Conservation (phyloP, 2,329 filamentous ascomycete species). For the Diaporthe helianthi region DNA sequence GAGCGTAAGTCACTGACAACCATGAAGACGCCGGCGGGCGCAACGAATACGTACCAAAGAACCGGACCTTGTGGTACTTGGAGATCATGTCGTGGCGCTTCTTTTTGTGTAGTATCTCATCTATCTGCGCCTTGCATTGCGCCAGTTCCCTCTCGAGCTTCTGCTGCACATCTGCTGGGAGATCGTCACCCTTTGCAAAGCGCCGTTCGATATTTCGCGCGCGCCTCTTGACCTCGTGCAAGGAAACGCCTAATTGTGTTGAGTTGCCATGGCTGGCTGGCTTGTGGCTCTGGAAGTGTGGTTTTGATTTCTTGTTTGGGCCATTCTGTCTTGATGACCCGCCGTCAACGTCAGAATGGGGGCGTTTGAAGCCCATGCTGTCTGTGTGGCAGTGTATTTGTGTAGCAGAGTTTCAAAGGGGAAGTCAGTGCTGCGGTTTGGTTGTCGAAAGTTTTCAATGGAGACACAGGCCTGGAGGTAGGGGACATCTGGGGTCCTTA, state of each 20-base stretch:
- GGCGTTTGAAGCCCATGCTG: slow-evolving; percentile 43
- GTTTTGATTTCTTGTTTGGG: slow-evolving; percentile 39
- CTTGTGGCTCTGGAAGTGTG: slow-evolving; percentile 48
- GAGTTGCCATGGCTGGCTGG: slow-evolving; percentile 58
- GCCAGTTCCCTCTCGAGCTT: slow-evolving; percentile 77
- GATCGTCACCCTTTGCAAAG: slow-evolving; percentile 64
- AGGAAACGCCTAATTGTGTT: slow-evolving; percentile 43
- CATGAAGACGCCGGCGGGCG: neutral
- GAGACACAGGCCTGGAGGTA: neutral
- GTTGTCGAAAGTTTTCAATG: slow-evolving; percentile 20
- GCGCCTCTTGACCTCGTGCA: slow-evolving; percentile 67
- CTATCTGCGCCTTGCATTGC: slow-evolving; percentile 70
- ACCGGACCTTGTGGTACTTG: slow-evolving; percentile 84
- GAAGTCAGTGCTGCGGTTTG: neutral
- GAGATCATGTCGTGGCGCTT: slow-evolving; percentile 73
- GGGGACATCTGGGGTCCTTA: slow-evolving; percentile 12
- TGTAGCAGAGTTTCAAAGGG: neutral
- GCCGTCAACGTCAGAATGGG: slow-evolving; percentile 39
- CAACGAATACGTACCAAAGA: slow-evolving; percentile 69
- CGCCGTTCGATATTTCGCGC: slow-evolving; percentile 73
- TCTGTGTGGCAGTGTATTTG: neutral
- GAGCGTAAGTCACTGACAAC: slow-evolving; percentile 18
- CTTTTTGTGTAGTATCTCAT: slow-evolving; percentile 64
- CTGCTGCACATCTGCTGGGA: slow-evolving; percentile 72
- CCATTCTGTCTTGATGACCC: slow-evolving; percentile 32